Evolutionary conservation across 2,329 filamentous ascomycete species (phyloP).

Genomic region (Colletotrichum magnum): DNA sequence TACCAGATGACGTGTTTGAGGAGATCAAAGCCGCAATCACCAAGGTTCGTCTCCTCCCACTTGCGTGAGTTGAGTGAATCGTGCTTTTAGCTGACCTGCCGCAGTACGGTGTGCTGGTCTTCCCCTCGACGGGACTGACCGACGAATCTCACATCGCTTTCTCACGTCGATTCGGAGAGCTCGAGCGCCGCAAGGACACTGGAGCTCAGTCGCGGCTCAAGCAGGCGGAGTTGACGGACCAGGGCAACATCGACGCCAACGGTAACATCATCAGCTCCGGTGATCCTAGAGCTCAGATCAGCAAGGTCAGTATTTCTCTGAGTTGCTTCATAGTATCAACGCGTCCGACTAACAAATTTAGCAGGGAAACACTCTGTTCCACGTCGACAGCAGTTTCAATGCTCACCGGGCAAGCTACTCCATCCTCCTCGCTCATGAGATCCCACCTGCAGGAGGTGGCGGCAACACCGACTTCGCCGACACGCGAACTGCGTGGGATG

Average conservation of each 20-base stretch:
- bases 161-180: constrained; percentile 64
- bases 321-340: constrained; percentile 44
- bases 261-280: constrained; percentile 44
- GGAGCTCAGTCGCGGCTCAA: constrained; percentile 23
- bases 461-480: constrained; percentile 69
- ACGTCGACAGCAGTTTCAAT: constrained; percentile 70
- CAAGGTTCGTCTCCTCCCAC: constrained; percentile 14
- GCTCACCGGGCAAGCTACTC: constrained; percentile 66
- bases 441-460: constrained; percentile 62
- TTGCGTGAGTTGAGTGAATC: too few species aligned
- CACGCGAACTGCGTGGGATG: constrained; percentile 64
- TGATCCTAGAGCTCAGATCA: constrained; percentile 57
- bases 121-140: constrained; percentile 64
- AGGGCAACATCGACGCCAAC: constrained; percentile 66
- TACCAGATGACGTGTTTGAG: constrained; percentile 7
- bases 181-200: constrained; percentile 46
- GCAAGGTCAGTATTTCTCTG: constrained; percentile 48
- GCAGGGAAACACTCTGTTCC: constrained; percentile 65
- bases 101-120: constrained; percentile 67
- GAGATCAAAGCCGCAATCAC: constrained; percentile 26
- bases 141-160: constrained; percentile 67
- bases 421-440: constrained; percentile 62
- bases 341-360: constrained; percentile 49
- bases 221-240: constrained; percentile 66
- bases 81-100: constrained; percentile 1